phyloP scores from a whole-genome alignment of 169 alveolate genomes.

The Babesia bigemina region DNA sequence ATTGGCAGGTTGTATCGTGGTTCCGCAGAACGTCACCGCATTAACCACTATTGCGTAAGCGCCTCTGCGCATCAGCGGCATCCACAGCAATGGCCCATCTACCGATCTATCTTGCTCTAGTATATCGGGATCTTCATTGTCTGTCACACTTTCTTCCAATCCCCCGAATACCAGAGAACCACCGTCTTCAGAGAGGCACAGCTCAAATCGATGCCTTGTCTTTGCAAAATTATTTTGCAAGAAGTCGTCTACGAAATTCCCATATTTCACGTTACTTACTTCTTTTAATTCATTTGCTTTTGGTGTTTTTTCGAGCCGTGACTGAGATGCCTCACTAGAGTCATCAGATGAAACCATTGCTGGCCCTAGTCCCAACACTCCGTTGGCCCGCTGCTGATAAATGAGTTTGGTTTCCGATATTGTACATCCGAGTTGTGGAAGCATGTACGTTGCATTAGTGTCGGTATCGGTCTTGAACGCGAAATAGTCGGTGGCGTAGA shows the following conservation, averaged over 20 bases:
- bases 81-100: conserved; percentile 12
- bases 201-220: conserved; percentile 35
- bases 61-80: conserved; percentile 16
- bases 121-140: not conserved
- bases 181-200: conserved; percentile 73
- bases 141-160: not conserved
- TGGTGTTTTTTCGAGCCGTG: not conserved
- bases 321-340: not conserved
- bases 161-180: conserved; percentile 75
- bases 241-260: conserved; percentile 34
- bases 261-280: not conserved
- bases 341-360: not conserved
- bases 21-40: conserved; percentile 3
- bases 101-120: not conserved
- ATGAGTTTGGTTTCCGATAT: conserved; percentile 69
- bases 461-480: conserved; percentile 34
- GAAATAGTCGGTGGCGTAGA: conserved; percentile 63
- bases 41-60: conserved; percentile 20
- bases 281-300: not conserved
- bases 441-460: conserved; percentile 4
- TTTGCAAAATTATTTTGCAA: conserved; percentile 33
- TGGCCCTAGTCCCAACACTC: conserved; percentile 74
- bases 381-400: conserved; percentile 73
- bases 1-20: not conserved
- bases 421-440: conserved; percentile 53